These are phyloP conservation scores for Tardiomyces blankii DNA, from an alignment of 1,139 yeast genomes.

Conservation along the genomic window DNA sequence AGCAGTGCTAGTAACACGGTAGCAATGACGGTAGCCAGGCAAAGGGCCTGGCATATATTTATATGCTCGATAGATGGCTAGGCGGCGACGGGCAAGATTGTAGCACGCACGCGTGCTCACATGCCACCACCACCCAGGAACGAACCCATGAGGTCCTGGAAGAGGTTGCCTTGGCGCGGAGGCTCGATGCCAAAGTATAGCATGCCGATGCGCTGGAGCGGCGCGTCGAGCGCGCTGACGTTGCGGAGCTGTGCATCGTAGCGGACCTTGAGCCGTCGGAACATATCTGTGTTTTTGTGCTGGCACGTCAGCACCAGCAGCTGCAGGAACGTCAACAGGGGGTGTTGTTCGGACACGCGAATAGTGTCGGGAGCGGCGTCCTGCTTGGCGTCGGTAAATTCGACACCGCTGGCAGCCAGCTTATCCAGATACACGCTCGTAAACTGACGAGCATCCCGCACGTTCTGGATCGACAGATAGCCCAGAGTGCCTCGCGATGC, in stretches of 20 bases:
- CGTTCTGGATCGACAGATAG: slow-evolving; percentile 52
- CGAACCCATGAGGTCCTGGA: slow-evolving; percentile 78
- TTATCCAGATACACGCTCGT: slow-evolving; percentile 30
- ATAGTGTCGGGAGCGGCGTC: slow-evolving; percentile 6
- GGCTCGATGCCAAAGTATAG: slow-evolving; percentile 47
- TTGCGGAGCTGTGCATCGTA: slow-evolving; percentile 40
- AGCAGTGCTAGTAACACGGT: too few species aligned
- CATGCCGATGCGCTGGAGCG: slow-evolving; percentile 32
- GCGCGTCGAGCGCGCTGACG: slow-evolving; percentile 23
- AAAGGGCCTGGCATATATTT: too few species aligned
- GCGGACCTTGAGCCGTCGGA: slow-evolving; percentile 41
- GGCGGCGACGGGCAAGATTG: too few species aligned
- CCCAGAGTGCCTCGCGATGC: slow-evolving; percentile 57
- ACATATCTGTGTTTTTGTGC: slow-evolving; percentile 40
- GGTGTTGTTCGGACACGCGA: slow-evolving; percentile 20
- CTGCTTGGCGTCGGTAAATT: slow-evolving; percentile 1
- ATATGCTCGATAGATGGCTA: too few species aligned
- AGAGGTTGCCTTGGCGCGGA: slow-evolving; percentile 50
- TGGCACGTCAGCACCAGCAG: slow-evolving; percentile 53
- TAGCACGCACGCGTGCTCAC: too few species aligned
- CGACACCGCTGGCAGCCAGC: not conserved
- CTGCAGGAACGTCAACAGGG: slow-evolving; percentile 57
- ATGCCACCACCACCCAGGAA: too few species aligned
- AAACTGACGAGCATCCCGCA: slow-evolving; percentile 44
- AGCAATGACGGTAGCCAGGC: too few species aligned